Evolutionary conservation across 805 yeast species (phyloP), one percentile per base, ranked within the genome.

Genomic region (Blastobotrys muscicola): DNA sequence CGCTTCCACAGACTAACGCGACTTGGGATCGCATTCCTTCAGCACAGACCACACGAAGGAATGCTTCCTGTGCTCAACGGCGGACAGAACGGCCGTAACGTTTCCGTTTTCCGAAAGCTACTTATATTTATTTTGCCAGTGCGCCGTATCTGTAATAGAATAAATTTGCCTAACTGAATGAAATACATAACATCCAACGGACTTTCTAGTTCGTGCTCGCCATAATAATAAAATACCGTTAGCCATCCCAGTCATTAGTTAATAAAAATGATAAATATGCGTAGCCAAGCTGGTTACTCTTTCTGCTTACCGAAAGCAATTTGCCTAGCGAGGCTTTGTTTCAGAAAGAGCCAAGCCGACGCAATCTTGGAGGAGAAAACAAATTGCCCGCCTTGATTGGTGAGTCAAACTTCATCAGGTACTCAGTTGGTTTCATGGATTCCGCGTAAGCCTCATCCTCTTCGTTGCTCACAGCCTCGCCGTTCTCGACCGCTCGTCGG

Each of bases 1-100:
- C 58, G 75, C 90, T 2, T 81, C 87, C 55, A 71, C 77, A 13
- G 92, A 83, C 57, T 84, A 56, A 61, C 6, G 26, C 26, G 26
- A 20, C 26, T 6, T n/a, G 6, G 6, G 6, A 20, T 20, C 4
- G 26, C 26, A 20, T 20, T 20, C 26, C 26, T 20, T 20, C 26
- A 20, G 26, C 26, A 20, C 26, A 6, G 26, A 20, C 26, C 26
- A 20, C 6, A 6, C 26, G 26, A 20, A 20, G 6, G 26, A 20
- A 20, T 20, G 26, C 26, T 20, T n/a, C 26, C 6, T 4, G 6
- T 6, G 26, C 26, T 20, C 6, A 20, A 20, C 26, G 26, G 6
- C 26, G 26, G 26, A 20, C 26, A 4, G 26, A 20, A 6, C 26
- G 26, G 26, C 26, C 26, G 6, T 20, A 6, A 20, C 26, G 36